phyloP scores from a whole-genome alignment of 2,329 filamentous ascomycete genomes.

The Xylaria sp. region DNA sequence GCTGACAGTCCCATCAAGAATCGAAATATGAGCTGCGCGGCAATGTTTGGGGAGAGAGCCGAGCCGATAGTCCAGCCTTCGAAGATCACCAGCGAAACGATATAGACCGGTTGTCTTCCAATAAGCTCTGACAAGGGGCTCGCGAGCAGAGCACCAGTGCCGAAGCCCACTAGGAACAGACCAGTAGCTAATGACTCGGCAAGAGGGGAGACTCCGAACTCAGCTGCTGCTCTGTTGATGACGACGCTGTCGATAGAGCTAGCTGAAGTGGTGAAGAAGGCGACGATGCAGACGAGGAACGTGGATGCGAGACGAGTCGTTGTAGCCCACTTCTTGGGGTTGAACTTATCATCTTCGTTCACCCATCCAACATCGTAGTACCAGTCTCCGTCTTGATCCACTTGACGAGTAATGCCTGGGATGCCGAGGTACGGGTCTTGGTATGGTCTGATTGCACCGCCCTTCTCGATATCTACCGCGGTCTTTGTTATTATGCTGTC shows the following conservation, averaged over 20 bases:
- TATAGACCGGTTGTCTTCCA: not conserved
- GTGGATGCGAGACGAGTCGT: not conserved
- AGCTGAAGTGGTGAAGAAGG: not conserved
- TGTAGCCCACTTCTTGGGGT: not conserved
- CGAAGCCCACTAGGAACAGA: not conserved
- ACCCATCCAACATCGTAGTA: not conserved
- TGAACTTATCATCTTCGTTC: not conserved
- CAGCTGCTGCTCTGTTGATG: not conserved
- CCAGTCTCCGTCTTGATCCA: not conserved
- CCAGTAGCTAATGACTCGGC: not conserved
- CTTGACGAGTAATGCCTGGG: not conserved
- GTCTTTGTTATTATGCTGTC: not conserved
- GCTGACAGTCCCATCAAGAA: not conserved
- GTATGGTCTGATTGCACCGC: not conserved
- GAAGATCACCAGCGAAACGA: not conserved
- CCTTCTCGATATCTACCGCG: not conserved
- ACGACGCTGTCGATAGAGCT: not conserved
- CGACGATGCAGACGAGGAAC: not conserved
- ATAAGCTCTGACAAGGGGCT: not conserved
- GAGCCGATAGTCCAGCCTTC: not conserved
- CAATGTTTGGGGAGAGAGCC: not conserved
- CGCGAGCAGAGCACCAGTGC: not conserved
- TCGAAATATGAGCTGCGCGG: not conserved
- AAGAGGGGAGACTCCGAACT: not conserved
- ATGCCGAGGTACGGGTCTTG: not conserved